These are phyloP conservation scores for Annulohypoxylon nitens DNA, from an alignment of 495 filamentous ascomycete genomes.

Conservation along the genomic window DNA sequence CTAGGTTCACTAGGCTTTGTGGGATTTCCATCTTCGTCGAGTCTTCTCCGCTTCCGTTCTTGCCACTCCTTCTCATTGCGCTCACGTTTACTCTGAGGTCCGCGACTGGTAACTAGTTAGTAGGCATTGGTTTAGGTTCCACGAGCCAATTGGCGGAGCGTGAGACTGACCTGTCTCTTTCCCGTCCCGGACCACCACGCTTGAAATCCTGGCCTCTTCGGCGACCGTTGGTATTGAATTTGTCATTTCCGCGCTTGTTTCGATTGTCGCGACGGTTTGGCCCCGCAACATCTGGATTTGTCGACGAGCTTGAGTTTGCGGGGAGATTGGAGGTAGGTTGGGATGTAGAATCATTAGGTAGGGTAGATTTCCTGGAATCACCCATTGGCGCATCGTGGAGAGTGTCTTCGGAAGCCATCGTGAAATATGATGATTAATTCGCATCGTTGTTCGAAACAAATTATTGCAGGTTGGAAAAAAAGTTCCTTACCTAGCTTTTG, in stretches of 20 bases:
- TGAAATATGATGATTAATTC: conserved; percentile 29
- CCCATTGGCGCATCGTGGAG: conserved; percentile 12
- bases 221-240: conserved; percentile 39
- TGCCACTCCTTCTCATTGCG: conserved; percentile 46
- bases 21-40: conserved; percentile 50
- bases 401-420: conserved; percentile 37
- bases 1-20: conserved; percentile 66
- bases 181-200: conserved; percentile 29
- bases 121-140: conserved; percentile 39
- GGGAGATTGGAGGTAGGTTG: conserved; percentile 4
- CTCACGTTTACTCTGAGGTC: conserved; percentile 33
- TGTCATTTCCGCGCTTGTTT: conserved; percentile 24
- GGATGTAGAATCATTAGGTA: background rate
- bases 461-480: conserved; percentile 15
- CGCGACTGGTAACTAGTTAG: conserved; percentile 45
- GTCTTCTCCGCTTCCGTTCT: conserved; percentile 49
- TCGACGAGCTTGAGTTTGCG: conserved; percentile 22
- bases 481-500: too few species aligned
- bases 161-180: conserved; percentile 33
- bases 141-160: conserved; percentile 5
- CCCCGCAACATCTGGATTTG: conserved; percentile 28
- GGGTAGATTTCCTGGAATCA: background rate
- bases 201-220: conserved; percentile 34
- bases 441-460: conserved; percentile 27
- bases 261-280: conserved; percentile 24